phyloP scores from a whole-genome alignment of 139 green algal genomes.

The Picochlorum sp. region DNA sequence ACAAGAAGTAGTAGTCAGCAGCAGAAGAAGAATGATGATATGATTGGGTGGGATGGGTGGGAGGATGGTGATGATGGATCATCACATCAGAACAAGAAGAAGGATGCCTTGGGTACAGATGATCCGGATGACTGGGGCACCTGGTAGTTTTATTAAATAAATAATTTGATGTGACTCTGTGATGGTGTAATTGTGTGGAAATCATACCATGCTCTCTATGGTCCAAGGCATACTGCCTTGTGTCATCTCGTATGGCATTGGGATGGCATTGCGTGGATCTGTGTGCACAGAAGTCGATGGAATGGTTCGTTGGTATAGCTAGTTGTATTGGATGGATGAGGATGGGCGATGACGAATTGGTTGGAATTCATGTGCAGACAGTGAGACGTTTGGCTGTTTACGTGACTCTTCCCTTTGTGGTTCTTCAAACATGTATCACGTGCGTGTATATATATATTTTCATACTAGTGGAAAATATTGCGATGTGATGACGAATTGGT shows the following conservation, averaged over 20 bases:
- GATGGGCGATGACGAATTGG: no score
- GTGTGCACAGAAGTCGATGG: constrained; percentile 5
- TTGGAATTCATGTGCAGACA: constrained; percentile 16
- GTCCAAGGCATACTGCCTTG: background rate
- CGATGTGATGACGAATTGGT: no score
- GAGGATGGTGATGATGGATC: background rate
- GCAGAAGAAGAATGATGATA: background rate
- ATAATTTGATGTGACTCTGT: background rate
- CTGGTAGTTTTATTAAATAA: background rate
- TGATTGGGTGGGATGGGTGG: constrained; percentile 5
- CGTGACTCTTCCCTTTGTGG: constrained; percentile 36
- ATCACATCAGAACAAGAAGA: background rate
- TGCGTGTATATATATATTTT: constrained; percentile 1
- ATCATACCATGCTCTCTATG: background rate
- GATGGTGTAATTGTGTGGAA: background rate
- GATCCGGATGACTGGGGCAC: constrained; percentile 7
- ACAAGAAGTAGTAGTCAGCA: no score
- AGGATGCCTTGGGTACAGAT: background rate
- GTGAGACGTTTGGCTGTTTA: constrained; percentile 16
- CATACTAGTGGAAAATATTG: no score
- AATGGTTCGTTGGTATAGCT: background rate
- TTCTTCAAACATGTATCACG: constrained; percentile 34
- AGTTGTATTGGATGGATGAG: background rate
- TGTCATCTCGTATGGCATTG: constrained; percentile 1
- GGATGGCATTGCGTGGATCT: background rate